Evolutionary conservation across 2,329 filamentous ascomycete genomes (phyloP), one percentile per base, ranked within the genome.

Genomic region (Xylariaceae sp.): DNA sequence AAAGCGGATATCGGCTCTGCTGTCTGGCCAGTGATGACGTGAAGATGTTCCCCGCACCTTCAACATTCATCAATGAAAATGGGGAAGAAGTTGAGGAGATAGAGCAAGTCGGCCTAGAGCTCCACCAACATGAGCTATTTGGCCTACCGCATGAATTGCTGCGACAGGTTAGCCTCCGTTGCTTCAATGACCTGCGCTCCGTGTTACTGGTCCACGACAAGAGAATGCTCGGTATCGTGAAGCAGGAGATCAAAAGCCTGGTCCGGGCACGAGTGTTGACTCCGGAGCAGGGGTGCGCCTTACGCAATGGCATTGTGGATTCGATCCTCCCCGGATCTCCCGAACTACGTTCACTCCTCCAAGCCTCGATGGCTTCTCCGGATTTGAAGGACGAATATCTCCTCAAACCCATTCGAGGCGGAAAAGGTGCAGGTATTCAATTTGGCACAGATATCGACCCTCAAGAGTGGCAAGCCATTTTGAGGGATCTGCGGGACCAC

Each of bases 171-270:
- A 70, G 71, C 42, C 63, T 75, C 1, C 67, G 71, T 7, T 76
- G 75, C 55, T 73, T 76, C 56, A 77, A 77, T 48, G 75, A 77
- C 57, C 66, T 77, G 63, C 71, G 75, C 0, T 77, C 75, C 0
- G 66, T 77, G 4, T 62, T 77, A 8, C 61, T 78, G 1, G 71
- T 75, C 0, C 76, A 77, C 58, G 76, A 78, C 62, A 77, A 78
- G 60, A 72, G 76, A 2, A 76, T 77, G 73, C 64, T 77, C 0
- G 74, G 74, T 7, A 70, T 77, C 9, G 61, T 77, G 3, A 69
- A 63, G 39, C 70, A 75, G 53, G 74, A 77, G 56, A 58, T 75
- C 0, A 55, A 62, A 3, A n/a, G 49, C 0, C 56, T 77, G 4
- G 59, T 72, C 2, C 57, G 37, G 0, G 66, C 67, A 0, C 17